A percentile compares a stretch with the other conserved stretches of the same genome.
phyloP scores from a whole-genome alignment of 495 filamentous ascomycete species.

The Tuber indicum region DNA sequence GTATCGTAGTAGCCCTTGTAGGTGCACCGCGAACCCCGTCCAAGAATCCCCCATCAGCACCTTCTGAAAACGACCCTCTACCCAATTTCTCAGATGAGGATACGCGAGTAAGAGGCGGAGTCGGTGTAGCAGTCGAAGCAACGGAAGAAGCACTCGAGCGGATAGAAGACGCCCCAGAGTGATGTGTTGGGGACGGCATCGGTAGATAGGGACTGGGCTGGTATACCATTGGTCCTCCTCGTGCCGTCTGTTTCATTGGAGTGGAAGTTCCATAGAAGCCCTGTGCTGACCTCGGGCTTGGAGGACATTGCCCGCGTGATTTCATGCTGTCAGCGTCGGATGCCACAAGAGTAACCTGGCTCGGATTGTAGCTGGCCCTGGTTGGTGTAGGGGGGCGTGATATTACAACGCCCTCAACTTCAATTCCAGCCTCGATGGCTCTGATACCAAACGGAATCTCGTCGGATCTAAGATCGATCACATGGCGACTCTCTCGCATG shows the following conservation, averaged over 20 bases:
- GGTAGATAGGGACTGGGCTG: conserved; percentile 40
- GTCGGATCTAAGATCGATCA: conserved; percentile 44
- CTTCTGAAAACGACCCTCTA: conserved; percentile 7
- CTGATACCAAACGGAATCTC: conserved; percentile 84
- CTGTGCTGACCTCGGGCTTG: conserved; percentile 28
- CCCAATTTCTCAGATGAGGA: conserved; percentile 21
- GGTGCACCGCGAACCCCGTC: neutral
- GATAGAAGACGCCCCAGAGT: conserved; percentile 25
- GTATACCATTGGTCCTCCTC: conserved; percentile 36
- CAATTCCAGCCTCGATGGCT: conserved; percentile 77
- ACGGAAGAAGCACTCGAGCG: conserved; percentile 37
- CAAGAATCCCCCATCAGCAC: neutral
- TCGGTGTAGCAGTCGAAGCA: conserved; percentile 11
- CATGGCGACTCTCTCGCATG: conserved; percentile 49
- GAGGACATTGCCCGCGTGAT: conserved; percentile 24
- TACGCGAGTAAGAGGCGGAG: conserved; percentile 30
- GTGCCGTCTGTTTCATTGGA: conserved; percentile 19
- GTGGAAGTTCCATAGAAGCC: conserved; percentile 19
- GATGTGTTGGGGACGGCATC: conserved; percentile 25
- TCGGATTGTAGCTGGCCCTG: conserved; percentile 24
- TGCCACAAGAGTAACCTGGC: conserved; percentile 37
- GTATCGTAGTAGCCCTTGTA: conserved; percentile 22
- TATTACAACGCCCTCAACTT: conserved; percentile 85
- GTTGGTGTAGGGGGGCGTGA: conserved; percentile 58
- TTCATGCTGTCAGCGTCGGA: conserved; percentile 34